phyloP scores from a whole-genome alignment of 2,329 filamentous ascomycete species.

The Ramularia endophylla region DNA sequence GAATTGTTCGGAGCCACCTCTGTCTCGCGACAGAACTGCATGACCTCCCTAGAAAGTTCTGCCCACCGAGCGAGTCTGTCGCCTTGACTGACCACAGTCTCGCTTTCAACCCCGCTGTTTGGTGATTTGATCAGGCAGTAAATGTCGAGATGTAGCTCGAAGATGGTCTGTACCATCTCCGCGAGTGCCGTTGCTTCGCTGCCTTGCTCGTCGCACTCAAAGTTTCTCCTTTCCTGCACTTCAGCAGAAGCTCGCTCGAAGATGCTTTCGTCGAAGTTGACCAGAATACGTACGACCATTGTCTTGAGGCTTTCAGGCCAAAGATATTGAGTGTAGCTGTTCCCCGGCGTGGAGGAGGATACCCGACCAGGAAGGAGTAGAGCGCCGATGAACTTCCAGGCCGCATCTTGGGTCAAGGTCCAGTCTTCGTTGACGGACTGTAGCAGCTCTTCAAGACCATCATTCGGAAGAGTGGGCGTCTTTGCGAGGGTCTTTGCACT shows the following conservation, averaged over 20 bases:
- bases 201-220: neutral
- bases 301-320: constrained; percentile 54
- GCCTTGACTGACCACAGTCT: constrained; percentile 48
- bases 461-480: constrained; percentile 18
- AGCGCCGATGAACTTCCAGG: constrained; percentile 48
- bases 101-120: constrained; percentile 49
- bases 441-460: constrained; percentile 38
- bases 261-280: constrained; percentile 50
- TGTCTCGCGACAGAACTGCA: constrained; percentile 36
- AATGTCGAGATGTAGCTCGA: constrained; percentile 62
- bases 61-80: constrained; percentile 58
- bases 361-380: constrained; percentile 41
- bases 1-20: neutral
- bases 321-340: constrained; percentile 46
- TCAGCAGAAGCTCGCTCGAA: constrained; percentile 28
- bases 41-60: constrained; percentile 49
- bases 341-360: constrained; percentile 7
- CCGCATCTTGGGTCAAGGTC: constrained; percentile 46
- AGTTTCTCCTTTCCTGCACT: constrained; percentile 2
- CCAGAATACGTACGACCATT: constrained; percentile 47
- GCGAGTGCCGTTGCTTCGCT: constrained; percentile 29
- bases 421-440: constrained; percentile 42
- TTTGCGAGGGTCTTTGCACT: constrained; percentile 13
- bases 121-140: constrained; percentile 58
- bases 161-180: constrained; percentile 55